These are phyloP conservation scores for Scedosporium minutisporum DNA, from an alignment of 2,329 filamentous ascomycete species.

Conservation along the genomic window DNA sequence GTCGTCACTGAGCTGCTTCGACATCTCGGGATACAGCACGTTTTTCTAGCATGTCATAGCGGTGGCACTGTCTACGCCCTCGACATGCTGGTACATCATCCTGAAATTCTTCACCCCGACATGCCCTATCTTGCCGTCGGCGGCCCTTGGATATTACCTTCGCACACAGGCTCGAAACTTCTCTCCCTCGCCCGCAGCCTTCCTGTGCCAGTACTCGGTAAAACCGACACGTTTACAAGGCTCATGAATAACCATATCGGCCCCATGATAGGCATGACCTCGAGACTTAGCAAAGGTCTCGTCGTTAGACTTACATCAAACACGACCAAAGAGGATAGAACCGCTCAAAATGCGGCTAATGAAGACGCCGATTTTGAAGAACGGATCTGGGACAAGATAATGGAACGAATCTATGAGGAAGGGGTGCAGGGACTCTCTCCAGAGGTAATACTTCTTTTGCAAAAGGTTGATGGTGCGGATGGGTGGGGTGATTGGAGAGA, in stretches of 20 bases:
- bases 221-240: not conserved
- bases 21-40: slow-evolving; percentile 21
- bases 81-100: slow-evolving; percentile 19
- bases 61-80: slow-evolving; percentile 21
- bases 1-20: not conserved
- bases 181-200: slow-evolving; percentile 14
- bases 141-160: slow-evolving; percentile 21
- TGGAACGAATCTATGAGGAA: slow-evolving; percentile 15
- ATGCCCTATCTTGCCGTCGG: slow-evolving; percentile 18
- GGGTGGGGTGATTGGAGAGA: slow-evolving; percentile 22
- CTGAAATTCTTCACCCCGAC: slow-evolving; percentile 16
- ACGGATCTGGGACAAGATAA: slow-evolving; percentile 6
- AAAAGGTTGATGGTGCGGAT: slow-evolving; percentile 10
- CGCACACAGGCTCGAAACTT: slow-evolving; percentile 13
- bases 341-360: not conserved
- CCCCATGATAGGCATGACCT: not conserved
- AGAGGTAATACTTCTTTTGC: slow-evolving; percentile 19
- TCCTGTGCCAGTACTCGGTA: slow-evolving; percentile 8
- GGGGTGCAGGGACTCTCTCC: slow-evolving; percentile 16
- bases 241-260: not conserved
- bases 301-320: not conserved
- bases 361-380: not conserved
- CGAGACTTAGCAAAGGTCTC: not conserved
- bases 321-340: not conserved
- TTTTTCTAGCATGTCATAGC: slow-evolving; percentile 19